Conservation (phyloP, 176 grass and related monocot genomes). For the Triticum turgidum region DNA sequence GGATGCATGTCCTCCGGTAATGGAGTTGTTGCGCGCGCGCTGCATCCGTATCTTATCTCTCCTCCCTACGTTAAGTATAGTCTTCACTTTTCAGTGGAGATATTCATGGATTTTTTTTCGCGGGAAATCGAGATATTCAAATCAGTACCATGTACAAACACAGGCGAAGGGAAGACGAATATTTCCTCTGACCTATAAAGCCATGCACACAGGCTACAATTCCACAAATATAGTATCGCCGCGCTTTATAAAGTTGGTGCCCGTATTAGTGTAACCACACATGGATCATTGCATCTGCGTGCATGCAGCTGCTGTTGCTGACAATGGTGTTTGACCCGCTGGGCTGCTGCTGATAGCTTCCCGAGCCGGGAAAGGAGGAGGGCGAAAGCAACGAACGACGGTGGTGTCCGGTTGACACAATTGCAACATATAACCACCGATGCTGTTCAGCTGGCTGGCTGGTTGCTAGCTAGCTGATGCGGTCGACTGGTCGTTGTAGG, state of each 20-base stretch:
- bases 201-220: neutral
- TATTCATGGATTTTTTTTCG: neutral
- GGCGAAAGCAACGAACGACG: neutral
- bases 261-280: neutral
- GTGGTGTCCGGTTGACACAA: slow-evolving; percentile 39
- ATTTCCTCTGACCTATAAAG: neutral
- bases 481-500: neutral
- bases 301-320: slow-evolving; percentile 31
- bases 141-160: no score
- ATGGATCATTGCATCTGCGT: slow-evolving; percentile 1
- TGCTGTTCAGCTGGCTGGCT: slow-evolving; percentile 41
- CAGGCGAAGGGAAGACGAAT: neutral
- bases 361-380: slow-evolving; percentile 28
- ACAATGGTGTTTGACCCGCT: slow-evolving; percentile 41
- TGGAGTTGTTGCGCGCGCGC: slow-evolving; percentile 38
- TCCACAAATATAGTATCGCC: neutral
- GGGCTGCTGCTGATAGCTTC: neutral
- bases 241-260: neutral
- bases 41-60: neutral
- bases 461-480: slow-evolving; percentile 37
- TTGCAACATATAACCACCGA: neutral
- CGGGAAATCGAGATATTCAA: neutral
- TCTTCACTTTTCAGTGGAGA: neutral
- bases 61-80: neutral
- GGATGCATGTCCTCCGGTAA: neutral